phyloP scores from a whole-genome alignment of 2,329 filamentous ascomycete species.

The Fusarium transvaalense region DNA sequence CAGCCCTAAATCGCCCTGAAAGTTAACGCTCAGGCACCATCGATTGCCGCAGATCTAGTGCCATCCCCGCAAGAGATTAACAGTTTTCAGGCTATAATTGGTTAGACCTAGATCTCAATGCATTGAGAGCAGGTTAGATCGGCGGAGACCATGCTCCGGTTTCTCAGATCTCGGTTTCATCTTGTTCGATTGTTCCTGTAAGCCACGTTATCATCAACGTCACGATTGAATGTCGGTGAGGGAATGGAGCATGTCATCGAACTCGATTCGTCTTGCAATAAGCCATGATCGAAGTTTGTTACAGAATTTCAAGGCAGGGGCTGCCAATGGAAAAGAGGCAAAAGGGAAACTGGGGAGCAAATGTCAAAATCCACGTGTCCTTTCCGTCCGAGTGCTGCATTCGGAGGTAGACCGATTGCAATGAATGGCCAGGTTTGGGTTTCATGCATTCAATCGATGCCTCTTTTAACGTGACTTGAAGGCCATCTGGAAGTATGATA shows the following conservation, averaged over 20 bases:
- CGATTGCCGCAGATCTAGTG: not conserved
- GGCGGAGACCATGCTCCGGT: conserved; percentile 7
- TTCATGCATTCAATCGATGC: not conserved
- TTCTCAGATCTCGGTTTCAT: not conserved
- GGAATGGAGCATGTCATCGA: not conserved
- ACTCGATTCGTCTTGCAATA: not conserved
- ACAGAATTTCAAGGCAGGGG: not conserved
- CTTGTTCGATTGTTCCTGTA: not conserved
- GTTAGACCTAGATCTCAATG: not conserved
- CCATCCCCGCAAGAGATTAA: not conserved
- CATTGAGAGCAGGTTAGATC: not conserved
- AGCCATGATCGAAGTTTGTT: not conserved
- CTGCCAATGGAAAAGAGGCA: not conserved
- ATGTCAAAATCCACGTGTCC: not conserved
- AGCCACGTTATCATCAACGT: not conserved
- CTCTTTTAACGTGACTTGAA: not conserved
- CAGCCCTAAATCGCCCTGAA: not conserved
- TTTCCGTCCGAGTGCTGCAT: not conserved
- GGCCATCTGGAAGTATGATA: not conserved
- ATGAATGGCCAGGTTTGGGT: not conserved
- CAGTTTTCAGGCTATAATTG: not conserved
- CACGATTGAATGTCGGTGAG: conserved; percentile 2
- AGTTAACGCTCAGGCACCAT: conserved; percentile 23
- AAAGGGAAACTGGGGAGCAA: not conserved
- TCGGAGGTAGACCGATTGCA: not conserved